phyloP scores from a whole-genome alignment of 805 yeast genomes.

The Kregervanrija delftensis region DNA sequence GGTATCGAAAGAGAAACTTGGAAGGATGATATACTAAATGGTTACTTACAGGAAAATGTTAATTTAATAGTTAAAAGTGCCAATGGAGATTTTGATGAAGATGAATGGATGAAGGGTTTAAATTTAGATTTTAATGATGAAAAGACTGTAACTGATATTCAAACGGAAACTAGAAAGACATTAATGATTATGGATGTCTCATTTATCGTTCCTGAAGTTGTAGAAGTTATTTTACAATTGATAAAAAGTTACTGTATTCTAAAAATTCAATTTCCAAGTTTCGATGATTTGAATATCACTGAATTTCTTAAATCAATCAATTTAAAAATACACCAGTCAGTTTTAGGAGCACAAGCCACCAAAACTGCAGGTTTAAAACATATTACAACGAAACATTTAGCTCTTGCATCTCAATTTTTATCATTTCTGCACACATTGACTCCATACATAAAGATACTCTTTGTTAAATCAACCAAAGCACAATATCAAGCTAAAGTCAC shows the following conservation, averaged over 20 bases:
- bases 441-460: constrained; percentile 28
- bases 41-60: constrained; percentile 39
- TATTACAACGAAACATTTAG: constrained; percentile 65
- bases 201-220: constrained; percentile 51
- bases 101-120: constrained; percentile 39
- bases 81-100: constrained; percentile 33
- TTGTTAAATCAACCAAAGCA: constrained; percentile 19
- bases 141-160: constrained; percentile 31
- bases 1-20: constrained; percentile 66
- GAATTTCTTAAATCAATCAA: constrained; percentile 48
- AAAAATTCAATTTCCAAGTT: constrained; percentile 47
- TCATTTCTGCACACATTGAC: constrained; percentile 37
- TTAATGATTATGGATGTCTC: constrained; percentile 45
- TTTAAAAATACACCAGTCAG: constrained; percentile 48
- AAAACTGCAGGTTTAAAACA: constrained; percentile 67
- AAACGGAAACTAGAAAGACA: constrained; percentile 23
- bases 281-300: constrained; percentile 34
- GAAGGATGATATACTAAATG: constrained; percentile 62
- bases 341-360: constrained; percentile 71
- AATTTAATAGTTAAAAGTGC: constrained; percentile 45
- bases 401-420: constrained; percentile 61
- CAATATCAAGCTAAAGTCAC: constrained; percentile 7
- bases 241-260: constrained; percentile 52
- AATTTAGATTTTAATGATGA: constrained; percentile 18
- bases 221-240: constrained; percentile 31